Base-by-base conservation (phyloP, 129 eudicot species). In the Gnaphalium uliginosum region DNA sequence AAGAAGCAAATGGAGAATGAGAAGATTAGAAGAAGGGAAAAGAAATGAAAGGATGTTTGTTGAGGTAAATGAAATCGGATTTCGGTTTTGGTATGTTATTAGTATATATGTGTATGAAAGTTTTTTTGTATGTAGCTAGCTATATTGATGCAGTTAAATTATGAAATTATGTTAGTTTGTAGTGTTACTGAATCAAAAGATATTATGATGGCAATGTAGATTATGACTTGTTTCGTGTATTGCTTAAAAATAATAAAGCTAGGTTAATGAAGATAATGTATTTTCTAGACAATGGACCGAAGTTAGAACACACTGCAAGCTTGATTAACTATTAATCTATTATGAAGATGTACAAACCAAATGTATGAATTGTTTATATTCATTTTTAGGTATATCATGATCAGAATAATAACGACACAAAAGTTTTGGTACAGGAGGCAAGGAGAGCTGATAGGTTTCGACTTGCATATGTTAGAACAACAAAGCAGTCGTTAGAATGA, bases 1-100 rank as follows among this genome's bases (percentile, higher is more conserved):
- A 64, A 71, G 54, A 72, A 77, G 61, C 74, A 79, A 57, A 33
- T 25, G 19, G 81, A 74, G 65, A 72, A 23, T 1, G 21, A 15
- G 21, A 61, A 66, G 69, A 76, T 22, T 41, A 66, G 58, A 78
- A 24, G 73, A 39, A 59, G 59, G 75, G 65, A 68, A 32, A 58
- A 48, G 66, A 73, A 54, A 61, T 74, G 83, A 77, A 64, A 71
- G n/a, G n/a, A n/a, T n/a, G n/a, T n/a, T n/a, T n/a, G n/a, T n/a
- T n/a, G 63, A 26, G 29, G 29, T 26, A 26, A 26, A 26, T 26
- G 32, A 53, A 3, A 72, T 32, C 19, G 56, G 32, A 4, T 78
- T 70, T 6, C 51, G 23, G 17, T 48, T 37, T 69, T 61, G 39
- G 43, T 77, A 25, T 77, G 46, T 18, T 58, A 69, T 13, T 56